A percentile compares a stretch with the other conserved stretches of the same genome.
Conservation (phyloP, 2,329 filamentous ascomycete species). For the Fusarium subglutinans region DNA sequence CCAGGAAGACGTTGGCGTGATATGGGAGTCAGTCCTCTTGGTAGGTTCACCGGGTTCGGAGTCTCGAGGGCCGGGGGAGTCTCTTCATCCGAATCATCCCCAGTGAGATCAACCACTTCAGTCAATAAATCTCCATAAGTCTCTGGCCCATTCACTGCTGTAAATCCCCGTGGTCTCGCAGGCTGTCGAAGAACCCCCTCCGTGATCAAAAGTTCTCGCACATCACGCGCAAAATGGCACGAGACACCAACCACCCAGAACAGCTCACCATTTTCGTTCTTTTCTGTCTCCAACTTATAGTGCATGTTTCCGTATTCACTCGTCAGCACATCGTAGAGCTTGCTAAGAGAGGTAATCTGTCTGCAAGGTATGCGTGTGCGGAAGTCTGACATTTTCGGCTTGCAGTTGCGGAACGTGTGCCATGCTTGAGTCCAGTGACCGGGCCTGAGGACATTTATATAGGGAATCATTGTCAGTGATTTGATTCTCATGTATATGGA, state of each 20-base stretch:
- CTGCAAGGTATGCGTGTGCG: neutral
- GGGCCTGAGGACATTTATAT: neutral
- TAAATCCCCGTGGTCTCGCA: neutral
- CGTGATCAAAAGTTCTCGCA: neutral
- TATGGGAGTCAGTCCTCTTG: no score
- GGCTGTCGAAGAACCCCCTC: neutral
- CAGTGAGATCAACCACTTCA: neutral
- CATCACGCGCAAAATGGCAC: neutral
- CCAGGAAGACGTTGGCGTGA: neutral
- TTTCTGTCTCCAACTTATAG: neutral
- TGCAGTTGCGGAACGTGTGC: neutral
- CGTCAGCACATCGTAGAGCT: neutral
- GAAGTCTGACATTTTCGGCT: neutral
- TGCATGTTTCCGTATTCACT: neutral
- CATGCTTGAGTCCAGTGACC: neutral
- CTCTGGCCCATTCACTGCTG: accelerated
- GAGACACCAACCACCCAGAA: neutral
- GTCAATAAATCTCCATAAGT: accelerated
- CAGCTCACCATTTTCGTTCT: neutral
- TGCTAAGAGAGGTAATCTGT: neutral
- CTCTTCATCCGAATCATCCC: neutral
- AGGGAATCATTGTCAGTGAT: neutral
- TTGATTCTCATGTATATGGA: accelerated
- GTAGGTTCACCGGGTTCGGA: accelerated
- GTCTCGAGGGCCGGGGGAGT: neutral